Base-by-base conservation (phyloP, 2,329 filamentous ascomycete species). In the Venturia nashicola region DNA sequence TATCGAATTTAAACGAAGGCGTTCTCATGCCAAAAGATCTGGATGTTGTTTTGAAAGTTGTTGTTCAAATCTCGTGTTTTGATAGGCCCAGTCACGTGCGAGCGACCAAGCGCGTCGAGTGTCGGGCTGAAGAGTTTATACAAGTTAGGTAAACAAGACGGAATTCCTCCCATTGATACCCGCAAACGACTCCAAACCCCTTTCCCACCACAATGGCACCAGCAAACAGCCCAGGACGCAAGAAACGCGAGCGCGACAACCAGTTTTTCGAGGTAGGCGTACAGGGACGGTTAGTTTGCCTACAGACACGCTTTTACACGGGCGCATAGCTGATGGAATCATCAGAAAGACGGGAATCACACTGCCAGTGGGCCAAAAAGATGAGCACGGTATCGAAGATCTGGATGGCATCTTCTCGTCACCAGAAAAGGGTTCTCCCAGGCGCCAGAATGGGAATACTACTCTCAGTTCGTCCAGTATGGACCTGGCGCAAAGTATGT, bases 361-460 rank as follows among this genome's bases (percentile, higher is more conserved):
- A 0, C 76, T 97, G 40, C 84, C 86, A 70, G 90, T 96, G 71
- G 90, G 90, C 62, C 80, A 86, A 66, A 88, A 91, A 76, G 93
- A 97, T 76, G 91, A 95, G 73, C 81, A 96, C 80, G 94, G 93
- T 74, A 86, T 99, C 79, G 91, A 97, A 73, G 88, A 90, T 43
- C 83, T 96, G 65, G 89, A 93, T 43, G 85, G 85, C 68, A 85
- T 97, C 68, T 96, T 96, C 75, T 97, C 92, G 9, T 96, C 92
- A 23, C 91, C 92, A 16, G 83, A 85, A 68, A 89, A 86, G 70
- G 77, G 75, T 63, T 82, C 80, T n/a, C 77, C 80, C 1, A 68
- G 69, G 68, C 51, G 27, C 61, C 68, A 61, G 27, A 65, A 65
- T 65, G 69, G 69, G 55, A 76, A 78, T 66, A 73, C 77, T 1